Conservation (phyloP, 2,329 filamentous ascomycete genomes). For the Pezicula neosporulosa region DNA sequence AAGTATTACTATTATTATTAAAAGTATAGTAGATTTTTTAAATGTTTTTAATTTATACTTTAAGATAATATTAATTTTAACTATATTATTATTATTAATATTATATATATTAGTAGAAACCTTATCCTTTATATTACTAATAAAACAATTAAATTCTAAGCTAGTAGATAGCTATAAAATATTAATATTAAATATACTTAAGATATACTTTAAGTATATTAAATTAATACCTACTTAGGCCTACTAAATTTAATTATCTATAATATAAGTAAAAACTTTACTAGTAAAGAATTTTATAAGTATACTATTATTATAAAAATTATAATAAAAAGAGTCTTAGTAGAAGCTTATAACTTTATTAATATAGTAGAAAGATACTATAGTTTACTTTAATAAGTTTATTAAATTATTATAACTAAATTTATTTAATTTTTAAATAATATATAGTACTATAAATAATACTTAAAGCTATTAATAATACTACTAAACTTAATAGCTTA, state of each 20-base stretch:
- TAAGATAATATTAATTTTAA: background rate
- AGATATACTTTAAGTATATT: constrained; percentile 6
- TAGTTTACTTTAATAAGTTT: background rate
- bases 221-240: too few species aligned
- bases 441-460: constrained; percentile 7
- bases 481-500: too few species aligned
- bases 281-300: too few species aligned
- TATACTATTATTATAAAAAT: too few species aligned
- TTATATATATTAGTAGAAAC: background rate
- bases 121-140: background rate
- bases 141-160: too few species aligned
- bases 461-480: constrained; percentile 12
- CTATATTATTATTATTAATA: background rate
- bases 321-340: too few species aligned
- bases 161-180: too few species aligned
- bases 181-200: constrained; percentile 31
- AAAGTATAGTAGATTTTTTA: background rate
- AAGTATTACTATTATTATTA: background rate
- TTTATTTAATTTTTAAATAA: constrained; percentile 2
- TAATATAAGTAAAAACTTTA: too few species aligned
- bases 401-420: constrained; percentile 7
- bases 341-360: too few species aligned
- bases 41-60: background rate
- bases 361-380: too few species aligned
- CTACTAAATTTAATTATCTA: too few species aligned